Percentiles rank a stretch among this genome's conserved stretches.
phyloP scores from a whole-genome alignment of 371 early-diverging fungal species.

The Fennellomyces sp. region DNA sequence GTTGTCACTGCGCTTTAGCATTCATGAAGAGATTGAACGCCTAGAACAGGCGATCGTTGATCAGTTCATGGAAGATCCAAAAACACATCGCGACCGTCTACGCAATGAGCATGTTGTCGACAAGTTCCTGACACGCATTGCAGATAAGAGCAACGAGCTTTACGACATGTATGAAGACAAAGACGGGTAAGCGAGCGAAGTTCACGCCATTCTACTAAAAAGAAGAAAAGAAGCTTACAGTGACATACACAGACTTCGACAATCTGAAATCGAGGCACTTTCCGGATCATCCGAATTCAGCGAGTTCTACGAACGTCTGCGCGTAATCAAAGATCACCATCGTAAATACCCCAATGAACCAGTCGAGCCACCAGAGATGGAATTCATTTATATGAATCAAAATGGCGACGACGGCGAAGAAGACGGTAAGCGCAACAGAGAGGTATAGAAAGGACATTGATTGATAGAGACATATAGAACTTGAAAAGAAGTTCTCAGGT shows the following conservation, averaged over 20 bases:
- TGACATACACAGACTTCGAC: slow-evolving; percentile 56
- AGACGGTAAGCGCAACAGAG: not conserved
- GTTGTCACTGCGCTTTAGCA: slow-evolving; percentile 46
- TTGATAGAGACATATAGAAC: slow-evolving; percentile 33
- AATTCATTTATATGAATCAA: slow-evolving; percentile 60
- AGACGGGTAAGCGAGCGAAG: slow-evolving; percentile 57
- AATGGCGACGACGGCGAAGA: slow-evolving; percentile 54
- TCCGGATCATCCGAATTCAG: slow-evolving; percentile 78
- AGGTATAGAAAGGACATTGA: not conserved
- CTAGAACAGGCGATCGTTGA: slow-evolving; percentile 88
- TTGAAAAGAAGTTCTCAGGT: slow-evolving; percentile 90
- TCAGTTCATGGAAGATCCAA: slow-evolving; percentile 75
- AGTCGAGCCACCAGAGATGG: slow-evolving; percentile 82
- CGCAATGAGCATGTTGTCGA: slow-evolving; percentile 83
- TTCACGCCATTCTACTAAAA: not conserved
- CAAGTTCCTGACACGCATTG: slow-evolving; percentile 75
- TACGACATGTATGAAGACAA: slow-evolving; percentile 73
- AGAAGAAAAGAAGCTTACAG: not conserved
- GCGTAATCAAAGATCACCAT: slow-evolving; percentile 83
- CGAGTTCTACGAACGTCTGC: slow-evolving; percentile 88
- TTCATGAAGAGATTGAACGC: slow-evolving; percentile 93
- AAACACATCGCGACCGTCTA: slow-evolving; percentile 81
- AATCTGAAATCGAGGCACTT: slow-evolving; percentile 75
- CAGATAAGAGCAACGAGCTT: slow-evolving; percentile 63
- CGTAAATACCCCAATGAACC: slow-evolving; percentile 80